These are phyloP conservation scores for Termitomyces sp. DNA, from an alignment of 768 basidiomycete species.

Conservation along the genomic window DNA sequence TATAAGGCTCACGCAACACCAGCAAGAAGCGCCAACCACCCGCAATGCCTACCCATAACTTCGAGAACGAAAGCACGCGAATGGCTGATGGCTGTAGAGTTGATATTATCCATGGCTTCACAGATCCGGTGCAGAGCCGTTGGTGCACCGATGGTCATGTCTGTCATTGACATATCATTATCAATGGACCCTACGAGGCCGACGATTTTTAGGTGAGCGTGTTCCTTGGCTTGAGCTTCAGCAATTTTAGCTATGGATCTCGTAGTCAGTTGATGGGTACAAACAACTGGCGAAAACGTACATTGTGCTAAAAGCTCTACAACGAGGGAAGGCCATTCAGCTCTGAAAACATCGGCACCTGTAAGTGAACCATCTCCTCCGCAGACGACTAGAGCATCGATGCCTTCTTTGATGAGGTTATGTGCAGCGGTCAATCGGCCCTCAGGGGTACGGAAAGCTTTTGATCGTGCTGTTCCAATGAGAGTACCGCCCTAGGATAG, in stretches of 20 bases:
- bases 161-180: slow-evolving; percentile 98
- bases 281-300: slow-evolving; percentile 17
- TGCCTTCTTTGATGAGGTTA: slow-evolving; percentile 94
- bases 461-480: slow-evolving; percentile 89
- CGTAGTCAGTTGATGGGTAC: background rate
- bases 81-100: slow-evolving; percentile 92
- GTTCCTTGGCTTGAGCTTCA: slow-evolving; percentile 58
- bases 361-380: slow-evolving; percentile 97
- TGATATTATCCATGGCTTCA: slow-evolving; percentile 97
- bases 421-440: slow-evolving; percentile 85
- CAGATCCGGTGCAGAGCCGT: slow-evolving; percentile 96
- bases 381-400: slow-evolving; percentile 94
- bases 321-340: slow-evolving; percentile 91
- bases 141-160: slow-evolving; percentile 93
- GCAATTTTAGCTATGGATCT: slow-evolving; percentile 58
- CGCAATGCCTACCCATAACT: slow-evolving; percentile 99
- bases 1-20: slow-evolving; percentile 66
- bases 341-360: slow-evolving; percentile 89
- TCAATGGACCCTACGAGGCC: slow-evolving; percentile 99
- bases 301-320: slow-evolving; percentile 60
- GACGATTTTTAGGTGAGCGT: slow-evolving; percentile 88
- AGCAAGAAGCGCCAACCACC: slow-evolving; percentile 95
- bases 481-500: slow-evolving; percentile 78
- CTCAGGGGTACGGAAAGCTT: slow-evolving; percentile 77
- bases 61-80: slow-evolving; percentile 97